Base-by-base conservation (phyloP, 192 early-diverging fungal species). In the Umbelopsis sp. region DNA sequence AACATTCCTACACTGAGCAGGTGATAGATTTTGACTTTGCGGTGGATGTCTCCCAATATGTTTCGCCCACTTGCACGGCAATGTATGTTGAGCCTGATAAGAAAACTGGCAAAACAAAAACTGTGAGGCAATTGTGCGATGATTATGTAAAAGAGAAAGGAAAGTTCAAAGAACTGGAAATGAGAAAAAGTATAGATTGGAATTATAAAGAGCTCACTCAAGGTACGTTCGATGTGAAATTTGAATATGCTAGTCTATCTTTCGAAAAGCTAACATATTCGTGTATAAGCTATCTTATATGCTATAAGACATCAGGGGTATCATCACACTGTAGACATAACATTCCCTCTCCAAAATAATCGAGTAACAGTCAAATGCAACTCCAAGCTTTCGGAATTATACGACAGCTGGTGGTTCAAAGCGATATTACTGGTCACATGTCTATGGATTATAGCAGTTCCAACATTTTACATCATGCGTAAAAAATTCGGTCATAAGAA, bases 131-230 rank as follows among this genome's bases (percentile, higher is more conserved):
- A 58, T 46, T 80, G 15, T 80, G 78, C 22, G 71, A 69, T 64
- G 71, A 73, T 1, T 80, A 80, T 58, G 65, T 80, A 21, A 68
- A 51, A 10, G 66, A 66, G 23, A 27, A 52, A 4, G 70, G 53
- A 20, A n/a, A 50, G 0, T 66, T 80, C 9, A 85, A 85, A 67
- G 81, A 85, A 55, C 58, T 85, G 15, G 73, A 72, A 35, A 21
- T 83, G 23, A 64, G 67, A 58, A 85, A 85, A 49, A 71, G 73
- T 20, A 66, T 85, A 15, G n/a, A 75, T 11, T 85, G 83, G 83
- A 72, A 83, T 64, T 85, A 68, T 46, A 47, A 46, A 37, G 66
- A 74, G 27, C 46, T 85, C 8, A 74, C 74, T 13, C 45, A 33
- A 72, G 78, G 74, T 80, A 27, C 37, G 48, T 49, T 5, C 18